phyloP scores from a whole-genome alignment of 768 basidiomycete genomes.

The Serpula lacrymans region DNA sequence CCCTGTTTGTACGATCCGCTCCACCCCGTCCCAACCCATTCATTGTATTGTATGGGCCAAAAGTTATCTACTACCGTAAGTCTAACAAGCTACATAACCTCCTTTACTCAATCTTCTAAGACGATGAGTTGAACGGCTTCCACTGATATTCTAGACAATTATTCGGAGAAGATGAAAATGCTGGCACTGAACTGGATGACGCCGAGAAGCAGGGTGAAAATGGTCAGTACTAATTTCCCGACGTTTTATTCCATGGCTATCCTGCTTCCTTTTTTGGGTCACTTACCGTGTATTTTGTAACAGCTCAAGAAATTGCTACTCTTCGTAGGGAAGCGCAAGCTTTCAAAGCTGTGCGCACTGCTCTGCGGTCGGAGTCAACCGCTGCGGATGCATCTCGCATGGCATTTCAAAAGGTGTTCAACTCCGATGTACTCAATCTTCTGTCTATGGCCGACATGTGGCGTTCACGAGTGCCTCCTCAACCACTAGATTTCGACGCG shows the following conservation, averaged over 20 bases:
- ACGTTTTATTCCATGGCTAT: background rate
- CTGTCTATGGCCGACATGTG: constrained; percentile 97
- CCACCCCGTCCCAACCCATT: constrained; percentile 94
- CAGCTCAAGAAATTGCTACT: constrained; percentile 88
- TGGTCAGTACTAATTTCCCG: constrained; percentile 46
- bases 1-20: constrained; percentile 96
- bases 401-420: constrained; percentile 91
- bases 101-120: background rate
- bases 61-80: constrained; percentile 89
- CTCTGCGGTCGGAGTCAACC: constrained; percentile 46
- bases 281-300: too few relatives aligned
- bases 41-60: constrained; percentile 99
- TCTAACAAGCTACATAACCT: background rate
- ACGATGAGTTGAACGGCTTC: constrained; percentile 1
- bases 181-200: constrained; percentile 79
- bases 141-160: constrained; percentile 72
- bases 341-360: constrained; percentile 75
- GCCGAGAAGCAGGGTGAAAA: constrained; percentile 94
- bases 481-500: constrained; percentile 75
- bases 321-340: constrained; percentile 87
- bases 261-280: background rate
- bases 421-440: constrained; percentile 81
- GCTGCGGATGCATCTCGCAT: constrained; percentile 54
- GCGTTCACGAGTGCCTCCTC: constrained; percentile 84
- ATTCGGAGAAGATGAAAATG: constrained; percentile 91